Base-by-base conservation (phyloP, 495 filamentous ascomycete species). In the Podospora comata region DNA sequence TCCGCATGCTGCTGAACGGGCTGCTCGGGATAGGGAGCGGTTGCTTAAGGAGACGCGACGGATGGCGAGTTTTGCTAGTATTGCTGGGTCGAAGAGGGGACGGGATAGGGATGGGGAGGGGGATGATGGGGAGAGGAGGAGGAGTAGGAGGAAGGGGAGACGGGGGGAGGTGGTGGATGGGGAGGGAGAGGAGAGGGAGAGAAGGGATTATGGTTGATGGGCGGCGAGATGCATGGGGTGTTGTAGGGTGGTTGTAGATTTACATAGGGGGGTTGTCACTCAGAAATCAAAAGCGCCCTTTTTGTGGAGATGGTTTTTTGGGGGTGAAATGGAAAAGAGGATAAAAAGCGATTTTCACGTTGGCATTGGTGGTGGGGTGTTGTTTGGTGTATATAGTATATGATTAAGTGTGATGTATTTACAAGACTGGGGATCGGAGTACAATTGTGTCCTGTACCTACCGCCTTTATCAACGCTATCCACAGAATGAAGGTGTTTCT, bases 41-140 rank as follows among this genome's bases (percentile, higher is more conserved):
- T 76, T 94, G 58, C 81, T 91, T 5, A 91, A 91, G 69, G 92
- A 96, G 76, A 85, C 92, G 61, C 88, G 93, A 76, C 87, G 90
- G 19, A 89, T 92, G 60, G 87, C 87, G 2, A 82, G 77, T n/a
- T 72, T 83, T 71, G 78, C 69, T 70, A 83, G 79, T 79, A 75
- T 72, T 77, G 79, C 75, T n/a, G 62, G 26, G 39, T 55, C 65
- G 26, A 65, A 70, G 15, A 67, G 60, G 3, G 62, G 4, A 6
- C 58, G 53, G 15, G 61, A 70, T 16, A 67, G 16, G 16, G 73
- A 30, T 23, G 71, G 66, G 6, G 69, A 62, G 3, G 67, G 64
- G 55, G 48, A 65, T 11, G 15, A 11, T 6, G 15, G 9, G 77
- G 71, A 19, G 76, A 77, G 68, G 83, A 85, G 67, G 74, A 83